Evolutionary conservation across 2,329 filamentous ascomycete species (phyloP).

Genomic region (Xylaria sp.): DNA sequence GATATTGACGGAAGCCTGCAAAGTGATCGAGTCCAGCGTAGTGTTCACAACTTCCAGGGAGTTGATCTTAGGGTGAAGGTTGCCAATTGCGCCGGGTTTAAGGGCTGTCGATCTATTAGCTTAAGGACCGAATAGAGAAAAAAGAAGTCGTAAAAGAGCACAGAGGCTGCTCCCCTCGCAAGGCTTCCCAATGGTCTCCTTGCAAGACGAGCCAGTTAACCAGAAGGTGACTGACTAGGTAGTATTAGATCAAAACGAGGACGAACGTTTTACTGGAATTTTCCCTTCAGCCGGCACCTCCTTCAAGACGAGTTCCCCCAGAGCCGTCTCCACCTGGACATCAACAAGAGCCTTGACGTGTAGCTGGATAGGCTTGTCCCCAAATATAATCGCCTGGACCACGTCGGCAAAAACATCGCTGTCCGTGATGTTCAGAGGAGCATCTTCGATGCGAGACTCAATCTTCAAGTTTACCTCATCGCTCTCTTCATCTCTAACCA

Average conservation of each 20-base stretch:
- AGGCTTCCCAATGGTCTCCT: conserved; percentile 15
- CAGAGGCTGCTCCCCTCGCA: conserved; percentile 19
- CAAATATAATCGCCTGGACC: conserved; percentile 74
- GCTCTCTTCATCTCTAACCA: conserved; percentile 51
- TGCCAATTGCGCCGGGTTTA: conserved; percentile 46
- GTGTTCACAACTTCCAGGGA: conserved; percentile 70
- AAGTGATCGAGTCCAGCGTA: conserved; percentile 60
- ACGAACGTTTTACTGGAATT: conserved; percentile 92
- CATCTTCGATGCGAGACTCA: conserved; percentile 68
- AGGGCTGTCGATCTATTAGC: conserved; percentile 49
- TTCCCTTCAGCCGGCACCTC: conserved; percentile 80
- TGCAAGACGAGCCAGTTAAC: conserved; percentile 19
- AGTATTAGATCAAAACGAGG: conserved; percentile 43
- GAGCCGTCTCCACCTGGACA: conserved; percentile 71
- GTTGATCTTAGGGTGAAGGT: conserved; percentile 58
- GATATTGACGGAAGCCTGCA: conserved; percentile 71
- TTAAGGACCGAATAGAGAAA: conserved; percentile 1
- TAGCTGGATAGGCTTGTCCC: conserved; percentile 62
- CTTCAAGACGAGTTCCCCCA: conserved; percentile 76
- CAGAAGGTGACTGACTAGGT: conserved; percentile 35
- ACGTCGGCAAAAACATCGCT: conserved; percentile 72
- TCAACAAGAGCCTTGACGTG: conserved; percentile 76
- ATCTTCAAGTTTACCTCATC: conserved; percentile 64
- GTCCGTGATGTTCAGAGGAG: conserved; percentile 77
- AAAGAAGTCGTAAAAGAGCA: conserved; percentile 17